Conservation (phyloP, 768 basidiomycete species). For the Kwoniella sp. region DNA sequence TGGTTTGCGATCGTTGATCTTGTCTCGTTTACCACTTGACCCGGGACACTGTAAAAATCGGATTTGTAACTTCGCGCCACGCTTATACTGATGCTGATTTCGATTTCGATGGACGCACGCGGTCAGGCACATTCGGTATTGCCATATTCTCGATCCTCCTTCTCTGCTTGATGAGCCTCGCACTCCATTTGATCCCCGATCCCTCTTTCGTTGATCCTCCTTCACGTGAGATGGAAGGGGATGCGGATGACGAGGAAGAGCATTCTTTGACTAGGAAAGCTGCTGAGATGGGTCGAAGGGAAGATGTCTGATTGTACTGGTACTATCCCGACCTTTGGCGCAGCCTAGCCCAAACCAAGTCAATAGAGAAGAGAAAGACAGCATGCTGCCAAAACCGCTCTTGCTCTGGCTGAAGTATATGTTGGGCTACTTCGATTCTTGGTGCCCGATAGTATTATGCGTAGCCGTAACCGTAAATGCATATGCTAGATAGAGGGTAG, state of each 20-base stretch:
- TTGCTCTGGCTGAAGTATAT: no score
- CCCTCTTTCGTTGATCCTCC: conserved; percentile 15
- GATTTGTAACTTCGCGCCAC: no score
- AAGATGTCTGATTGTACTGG: neutral
- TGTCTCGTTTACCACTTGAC: no score
- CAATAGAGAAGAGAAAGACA: no score
- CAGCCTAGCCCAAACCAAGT: neutral
- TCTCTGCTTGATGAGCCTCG: conserved; percentile 16
- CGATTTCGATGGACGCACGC: no score
- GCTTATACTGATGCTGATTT: no score
- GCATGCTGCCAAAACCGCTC: no score
- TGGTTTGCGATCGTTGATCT: neutral
- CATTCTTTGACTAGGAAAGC: conserved; percentile 4
- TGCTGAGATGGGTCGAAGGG: neutral
- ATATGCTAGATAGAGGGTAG: conserved; percentile 14
- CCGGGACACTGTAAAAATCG: no score
- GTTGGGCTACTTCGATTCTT: no score
- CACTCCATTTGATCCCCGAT: conserved; percentile 29
- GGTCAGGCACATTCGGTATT: conserved; percentile 23
- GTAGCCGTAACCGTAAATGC: conserved; percentile 4
- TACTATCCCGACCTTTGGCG: no score
- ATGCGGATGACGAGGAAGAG: conserved; percentile 2
- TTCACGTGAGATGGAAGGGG: neutral
- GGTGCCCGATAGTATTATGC: no score
- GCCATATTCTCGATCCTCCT: conserved; percentile 15